These are phyloP conservation scores for Vitis riparia DNA, from an alignment of 164 flowering plant species.

Conservation along the genomic window DNA sequence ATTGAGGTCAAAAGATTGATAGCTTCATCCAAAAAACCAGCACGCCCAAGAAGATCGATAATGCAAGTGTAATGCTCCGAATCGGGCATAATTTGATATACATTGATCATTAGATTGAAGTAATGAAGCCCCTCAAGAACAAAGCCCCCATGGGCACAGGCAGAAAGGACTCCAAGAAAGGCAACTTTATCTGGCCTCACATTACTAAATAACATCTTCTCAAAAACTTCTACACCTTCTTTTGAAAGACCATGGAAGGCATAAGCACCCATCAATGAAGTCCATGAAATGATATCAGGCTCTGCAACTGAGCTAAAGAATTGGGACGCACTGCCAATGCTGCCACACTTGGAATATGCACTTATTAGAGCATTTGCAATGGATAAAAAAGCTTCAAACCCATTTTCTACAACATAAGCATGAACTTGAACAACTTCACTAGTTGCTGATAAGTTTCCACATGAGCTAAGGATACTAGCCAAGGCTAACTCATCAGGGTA, in stretches of 20 bases:
- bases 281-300: constrained; percentile 64
- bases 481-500: constrained; percentile 57
- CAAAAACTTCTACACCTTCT: constrained; percentile 44
- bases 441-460: constrained; percentile 41
- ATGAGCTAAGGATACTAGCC: constrained; percentile 67
- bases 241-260: constrained; percentile 54
- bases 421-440: constrained; percentile 50
- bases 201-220: constrained; percentile 44
- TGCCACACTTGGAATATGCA: constrained; percentile 68
- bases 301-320: constrained; percentile 33
- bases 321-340: constrained; percentile 32
- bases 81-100: constrained; percentile 43
- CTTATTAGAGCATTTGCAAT: constrained; percentile 46
- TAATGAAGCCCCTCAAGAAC: constrained; percentile 51
- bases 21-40: constrained; percentile 61
- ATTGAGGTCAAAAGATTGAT: constrained; percentile 32
- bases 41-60: constrained; percentile 66
- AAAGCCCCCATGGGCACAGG: constrained; percentile 68
- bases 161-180: constrained; percentile 64
- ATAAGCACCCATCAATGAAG: constrained; percentile 55
- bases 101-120: constrained; percentile 47
- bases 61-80: constrained; percentile 69
- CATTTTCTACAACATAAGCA: constrained; percentile 35
- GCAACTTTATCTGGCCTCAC: constrained; percentile 51
- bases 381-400: constrained; percentile 39